These are phyloP conservation scores for Isatis tinctoria DNA, from an alignment of 345 rosid species.

Conservation along the genomic window DNA sequence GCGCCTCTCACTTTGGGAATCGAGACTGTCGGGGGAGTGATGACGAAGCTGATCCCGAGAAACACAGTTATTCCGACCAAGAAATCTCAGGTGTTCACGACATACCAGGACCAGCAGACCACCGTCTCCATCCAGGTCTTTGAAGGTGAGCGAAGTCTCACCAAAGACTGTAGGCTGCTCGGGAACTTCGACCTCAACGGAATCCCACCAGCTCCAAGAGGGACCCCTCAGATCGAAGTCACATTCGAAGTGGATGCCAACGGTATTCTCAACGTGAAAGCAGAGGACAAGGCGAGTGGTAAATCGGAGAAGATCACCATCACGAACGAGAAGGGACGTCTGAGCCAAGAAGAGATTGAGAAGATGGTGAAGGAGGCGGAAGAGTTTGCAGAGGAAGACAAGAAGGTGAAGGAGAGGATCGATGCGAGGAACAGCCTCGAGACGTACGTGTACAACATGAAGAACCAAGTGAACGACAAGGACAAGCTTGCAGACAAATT, in stretches of 20 bases:
- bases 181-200: conserved; percentile 84
- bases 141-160: conserved; percentile 98
- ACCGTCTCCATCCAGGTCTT: conserved; percentile 97
- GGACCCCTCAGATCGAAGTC: conserved; percentile 96
- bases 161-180: conserved; percentile 83
- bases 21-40: conserved; percentile 97
- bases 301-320: conserved; percentile 93
- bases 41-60: conserved; percentile 98
- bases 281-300: conserved; percentile 89
- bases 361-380: conserved; percentile 94
- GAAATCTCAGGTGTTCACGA: conserved; percentile 97
- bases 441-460: conserved; percentile 93
- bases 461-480: conserved; percentile 84
- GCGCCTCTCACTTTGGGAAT: conserved; percentile 96
- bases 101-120: conserved; percentile 98
- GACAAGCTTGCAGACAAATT: conserved; percentile 97
- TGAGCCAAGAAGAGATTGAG: conserved; percentile 95
- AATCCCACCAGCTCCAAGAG: conserved; percentile 95
- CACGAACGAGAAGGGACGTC: conserved; percentile 91
- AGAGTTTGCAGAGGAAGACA: conserved; percentile 96
- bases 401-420: conserved; percentile 85
- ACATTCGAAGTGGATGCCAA: conserved; percentile 96
- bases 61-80: conserved; percentile 97
- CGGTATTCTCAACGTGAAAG: conserved; percentile 86
- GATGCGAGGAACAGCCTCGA: conserved; percentile 90